Percentiles rank a stretch among this genome's conserved stretches.
These are phyloP conservation scores for Secale cereale DNA, from an alignment of 176 grass and related monocot species.

Conservation along the genomic window DNA sequence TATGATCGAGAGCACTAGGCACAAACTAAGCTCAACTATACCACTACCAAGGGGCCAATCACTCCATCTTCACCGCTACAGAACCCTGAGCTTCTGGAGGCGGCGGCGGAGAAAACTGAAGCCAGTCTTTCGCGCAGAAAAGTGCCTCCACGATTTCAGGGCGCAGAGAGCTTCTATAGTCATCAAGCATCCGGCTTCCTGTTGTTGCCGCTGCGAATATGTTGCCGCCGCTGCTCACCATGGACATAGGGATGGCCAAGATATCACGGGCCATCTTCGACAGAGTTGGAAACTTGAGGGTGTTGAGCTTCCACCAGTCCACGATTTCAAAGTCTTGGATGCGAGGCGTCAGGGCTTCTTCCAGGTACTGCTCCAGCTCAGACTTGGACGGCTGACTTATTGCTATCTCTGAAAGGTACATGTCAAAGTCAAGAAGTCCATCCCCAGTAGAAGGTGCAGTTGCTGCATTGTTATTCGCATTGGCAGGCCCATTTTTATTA, in stretches of 20 bases:
- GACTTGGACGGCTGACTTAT: slow-evolving; percentile 52
- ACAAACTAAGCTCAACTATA: slow-evolving; percentile 22
- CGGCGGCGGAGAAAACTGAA: slow-evolving; percentile 46
- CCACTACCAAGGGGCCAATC: slow-evolving; percentile 11
- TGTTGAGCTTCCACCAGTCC: slow-evolving; percentile 89
- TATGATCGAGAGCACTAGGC: not conserved
- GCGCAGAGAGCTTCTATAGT: slow-evolving; percentile 70
- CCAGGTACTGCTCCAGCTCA: slow-evolving; percentile 82
- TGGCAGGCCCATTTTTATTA: slow-evolving; percentile 30
- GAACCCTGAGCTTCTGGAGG: slow-evolving; percentile 19
- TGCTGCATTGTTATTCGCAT: slow-evolving; percentile 8
- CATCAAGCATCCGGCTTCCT: slow-evolving; percentile 69
- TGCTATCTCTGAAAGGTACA: slow-evolving; percentile 75
- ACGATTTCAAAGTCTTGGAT: slow-evolving; percentile 74
- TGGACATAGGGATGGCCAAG: slow-evolving; percentile 77
- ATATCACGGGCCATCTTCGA: slow-evolving; percentile 81
- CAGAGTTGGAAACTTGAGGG: slow-evolving; percentile 64
- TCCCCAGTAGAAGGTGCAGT: slow-evolving; percentile 31
- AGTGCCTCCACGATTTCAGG: slow-evolving; percentile 75
- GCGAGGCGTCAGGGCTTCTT: slow-evolving; percentile 67
- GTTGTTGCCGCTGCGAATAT: slow-evolving; percentile 56
- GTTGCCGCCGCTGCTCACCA: slow-evolving; percentile 47
- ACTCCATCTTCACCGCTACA: slow-evolving; percentile 37
- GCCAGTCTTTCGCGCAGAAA: slow-evolving; percentile 75
- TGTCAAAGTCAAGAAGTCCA: slow-evolving; percentile 74